Evolutionary conservation across 1,139 yeast species (phyloP).

Genomic region (Yamadazyma triangularis): DNA sequence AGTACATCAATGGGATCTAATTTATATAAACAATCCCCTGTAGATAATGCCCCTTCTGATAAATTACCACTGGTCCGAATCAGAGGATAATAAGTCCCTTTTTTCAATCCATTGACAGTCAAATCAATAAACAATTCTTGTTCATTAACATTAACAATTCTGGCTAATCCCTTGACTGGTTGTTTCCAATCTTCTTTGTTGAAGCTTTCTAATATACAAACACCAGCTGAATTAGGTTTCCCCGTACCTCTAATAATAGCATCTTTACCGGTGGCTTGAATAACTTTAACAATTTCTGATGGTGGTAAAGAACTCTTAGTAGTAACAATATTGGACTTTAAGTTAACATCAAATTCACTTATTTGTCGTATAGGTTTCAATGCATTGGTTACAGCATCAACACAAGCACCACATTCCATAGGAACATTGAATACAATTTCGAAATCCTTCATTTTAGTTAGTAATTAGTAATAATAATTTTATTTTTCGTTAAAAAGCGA

Average conservation of each 20-base stretch:
- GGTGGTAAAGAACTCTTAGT: constrained; percentile 70
- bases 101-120: constrained; percentile 64
- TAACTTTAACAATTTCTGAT: constrained; percentile 57
- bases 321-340: constrained; percentile 53
- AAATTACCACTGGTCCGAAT: constrained; percentile 72
- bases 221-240: constrained; percentile 83
- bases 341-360: constrained; percentile 46
- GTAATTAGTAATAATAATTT: no score
- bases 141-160: constrained; percentile 70
- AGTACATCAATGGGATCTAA: constrained; percentile 48
- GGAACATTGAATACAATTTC: constrained; percentile 77
- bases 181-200: constrained; percentile 40
- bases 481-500: no score
- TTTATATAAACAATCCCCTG: constrained; percentile 50
- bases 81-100: constrained; percentile 66
- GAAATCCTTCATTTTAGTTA: constrained; percentile 21
- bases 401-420: constrained; percentile 69
- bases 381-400: constrained; percentile 51
- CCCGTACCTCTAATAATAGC: constrained; percentile 94
- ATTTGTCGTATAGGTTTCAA: constrained; percentile 47
- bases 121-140: constrained; percentile 61
- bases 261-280: constrained; percentile 74
- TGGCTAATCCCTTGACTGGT: constrained; percentile 82
- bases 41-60: constrained; percentile 65
- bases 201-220: constrained; percentile 78